phyloP scores from a whole-genome alignment of 225 moss, liverwort and hornwort genomes.

The Ulota crispa region DNA sequence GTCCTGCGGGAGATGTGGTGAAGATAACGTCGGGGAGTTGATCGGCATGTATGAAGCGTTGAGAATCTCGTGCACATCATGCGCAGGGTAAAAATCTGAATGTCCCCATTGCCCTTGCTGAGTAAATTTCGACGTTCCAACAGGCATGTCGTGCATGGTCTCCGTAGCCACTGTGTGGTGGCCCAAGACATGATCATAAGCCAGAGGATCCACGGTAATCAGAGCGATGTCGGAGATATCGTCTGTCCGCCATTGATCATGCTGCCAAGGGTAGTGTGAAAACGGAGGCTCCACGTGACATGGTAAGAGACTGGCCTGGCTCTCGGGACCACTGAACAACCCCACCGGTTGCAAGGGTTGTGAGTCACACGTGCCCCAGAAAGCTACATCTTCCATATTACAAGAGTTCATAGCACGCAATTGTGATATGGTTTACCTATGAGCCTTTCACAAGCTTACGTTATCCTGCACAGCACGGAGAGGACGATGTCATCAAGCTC shows the following conservation, averaged over 20 bases:
- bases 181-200: constrained; percentile 25
- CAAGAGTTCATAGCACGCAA: neutral
- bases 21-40: constrained; percentile 9
- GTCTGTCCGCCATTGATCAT: constrained; percentile 35
- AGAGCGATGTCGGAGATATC: constrained; percentile 47
- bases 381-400: constrained; percentile 47
- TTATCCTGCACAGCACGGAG: constrained; percentile 23
- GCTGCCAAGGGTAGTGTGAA: constrained; percentile 23
- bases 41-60: constrained; percentile 12
- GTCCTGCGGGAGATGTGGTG: constrained; percentile 20
- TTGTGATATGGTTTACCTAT: neutral
- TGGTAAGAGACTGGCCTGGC: constrained; percentile 16
- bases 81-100: constrained; percentile 9
- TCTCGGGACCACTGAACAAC: constrained; percentile 31
- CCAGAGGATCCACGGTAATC: constrained; percentile 29
- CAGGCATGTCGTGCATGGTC: constrained; percentile 24
- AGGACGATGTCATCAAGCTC: neutral
- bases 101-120: constrained; percentile 40
- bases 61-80: constrained; percentile 40
- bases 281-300: constrained; percentile 29
- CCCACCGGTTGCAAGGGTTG: constrained; percentile 40
- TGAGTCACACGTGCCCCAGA: constrained; percentile 43
- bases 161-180: constrained; percentile 18
- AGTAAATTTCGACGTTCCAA: constrained; percentile 23
- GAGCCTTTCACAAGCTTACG: constrained; percentile 19